A percentile compares a stretch with the other conserved stretches of the same genome.
Evolutionary conservation across 2,329 filamentous ascomycete species (phyloP).

Genomic region (Colletotrichum orbiculare): DNA sequence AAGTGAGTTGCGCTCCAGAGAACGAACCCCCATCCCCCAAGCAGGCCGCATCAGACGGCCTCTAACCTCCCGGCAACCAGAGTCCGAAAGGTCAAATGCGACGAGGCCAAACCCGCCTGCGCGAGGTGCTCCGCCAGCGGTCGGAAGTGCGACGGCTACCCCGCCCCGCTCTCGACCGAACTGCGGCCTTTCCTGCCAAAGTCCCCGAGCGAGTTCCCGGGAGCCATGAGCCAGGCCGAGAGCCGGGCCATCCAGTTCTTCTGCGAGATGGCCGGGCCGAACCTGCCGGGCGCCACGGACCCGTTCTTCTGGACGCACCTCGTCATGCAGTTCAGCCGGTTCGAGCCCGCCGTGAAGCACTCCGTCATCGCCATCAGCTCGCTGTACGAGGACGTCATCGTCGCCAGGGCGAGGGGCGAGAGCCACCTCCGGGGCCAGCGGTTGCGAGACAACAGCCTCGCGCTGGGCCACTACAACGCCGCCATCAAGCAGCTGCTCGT

Average conservation of each 20-base stretch:
- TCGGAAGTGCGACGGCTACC: constrained; percentile 67
- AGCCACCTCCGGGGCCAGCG: background rate
- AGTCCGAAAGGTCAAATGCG: constrained; percentile 67
- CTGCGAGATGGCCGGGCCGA: constrained; percentile 27
- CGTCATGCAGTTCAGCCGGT: constrained; percentile 56
- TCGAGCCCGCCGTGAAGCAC: constrained; percentile 59
- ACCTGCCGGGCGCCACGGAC: constrained; percentile 21
- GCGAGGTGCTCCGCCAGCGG: constrained; percentile 64
- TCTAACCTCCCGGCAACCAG: constrained; percentile 43
- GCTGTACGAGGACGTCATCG: constrained; percentile 50
- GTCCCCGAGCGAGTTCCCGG: background rate
- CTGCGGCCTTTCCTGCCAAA: constrained; percentile 7
- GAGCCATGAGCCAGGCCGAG: constrained; percentile 1
- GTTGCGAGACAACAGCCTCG: constrained; percentile 6
- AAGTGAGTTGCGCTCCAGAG: constrained; percentile 53
- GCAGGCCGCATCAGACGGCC: too few relatives aligned
- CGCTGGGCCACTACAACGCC: constrained; percentile 44
- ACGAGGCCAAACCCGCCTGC: constrained; percentile 64
- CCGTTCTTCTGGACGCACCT: constrained; percentile 56
- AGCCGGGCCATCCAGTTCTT: constrained; percentile 31
- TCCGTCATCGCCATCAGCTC: constrained; percentile 62
- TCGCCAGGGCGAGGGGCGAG: background rate
- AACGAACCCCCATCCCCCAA: too few relatives aligned
- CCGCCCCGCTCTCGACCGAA: constrained; percentile 41
- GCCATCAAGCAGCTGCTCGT: constrained; percentile 40